Evolutionary conservation across 192 early-diverging fungal genomes (phyloP).

Genomic region (Podila epicladia): DNA sequence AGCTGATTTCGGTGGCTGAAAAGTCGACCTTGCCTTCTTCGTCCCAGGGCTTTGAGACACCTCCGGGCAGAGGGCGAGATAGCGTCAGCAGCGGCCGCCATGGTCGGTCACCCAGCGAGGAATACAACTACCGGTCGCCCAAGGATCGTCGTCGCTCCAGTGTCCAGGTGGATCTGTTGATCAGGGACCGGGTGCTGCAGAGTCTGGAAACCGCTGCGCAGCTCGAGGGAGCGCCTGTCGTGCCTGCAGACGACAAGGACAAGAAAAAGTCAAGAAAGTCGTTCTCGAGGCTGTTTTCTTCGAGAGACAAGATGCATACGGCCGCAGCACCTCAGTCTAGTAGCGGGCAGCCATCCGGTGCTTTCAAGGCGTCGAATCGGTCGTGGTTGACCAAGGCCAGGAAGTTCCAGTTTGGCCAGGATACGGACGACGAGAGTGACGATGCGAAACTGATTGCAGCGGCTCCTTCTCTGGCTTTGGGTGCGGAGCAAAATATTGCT

Average conservation of each 20-base stretch:
- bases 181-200: constrained; percentile 32
- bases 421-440: constrained; percentile 24
- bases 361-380: neutral
- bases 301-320: neutral
- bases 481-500: neutral
- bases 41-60: neutral
- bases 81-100: neutral
- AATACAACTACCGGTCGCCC: constrained; percentile 38
- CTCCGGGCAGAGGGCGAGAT: neutral
- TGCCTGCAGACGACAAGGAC: neutral
- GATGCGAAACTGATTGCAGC: neutral
- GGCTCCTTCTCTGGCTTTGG: neutral
- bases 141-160: neutral
- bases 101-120: constrained; percentile 30
- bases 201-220: constrained; percentile 20
- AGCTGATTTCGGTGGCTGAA: constrained; percentile 35
- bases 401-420: constrained; percentile 32
- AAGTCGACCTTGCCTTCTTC: neutral
- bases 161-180: constrained; percentile 37
- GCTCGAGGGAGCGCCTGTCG: constrained; percentile 6
- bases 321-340: neutral
- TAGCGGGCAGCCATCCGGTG: neutral
- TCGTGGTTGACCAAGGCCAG: constrained; percentile 29
- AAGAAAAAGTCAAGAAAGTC: constrained; percentile 11
- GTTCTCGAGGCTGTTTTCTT: constrained; percentile 19